These are phyloP conservation scores for Leccinum arenicola DNA, from an alignment of 768 basidiomycete genomes.

Conservation along the genomic window DNA sequence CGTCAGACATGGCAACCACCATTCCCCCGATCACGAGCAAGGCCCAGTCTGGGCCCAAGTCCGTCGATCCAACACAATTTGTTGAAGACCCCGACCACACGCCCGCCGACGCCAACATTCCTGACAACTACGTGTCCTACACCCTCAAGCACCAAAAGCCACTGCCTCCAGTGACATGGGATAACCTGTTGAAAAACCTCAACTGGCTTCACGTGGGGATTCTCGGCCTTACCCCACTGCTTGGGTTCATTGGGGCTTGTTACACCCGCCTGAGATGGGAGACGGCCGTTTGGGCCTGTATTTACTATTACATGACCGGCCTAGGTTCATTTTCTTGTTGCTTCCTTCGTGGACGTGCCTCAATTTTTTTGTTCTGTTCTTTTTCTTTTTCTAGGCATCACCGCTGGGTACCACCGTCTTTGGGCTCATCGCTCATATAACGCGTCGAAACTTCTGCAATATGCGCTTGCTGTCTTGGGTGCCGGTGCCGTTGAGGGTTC, in stretches of 20 bases:
- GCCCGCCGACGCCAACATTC: slow-evolving; percentile 58
- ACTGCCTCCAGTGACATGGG: slow-evolving; percentile 64
- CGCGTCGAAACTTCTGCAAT: slow-evolving; percentile 82
- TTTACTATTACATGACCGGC: slow-evolving; percentile 80
- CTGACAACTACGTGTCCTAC: slow-evolving; percentile 81
- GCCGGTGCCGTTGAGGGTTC: slow-evolving; percentile 95
- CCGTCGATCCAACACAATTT: slow-evolving; percentile 6
- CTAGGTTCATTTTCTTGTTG: slow-evolving; percentile 53
- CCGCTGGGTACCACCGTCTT: slow-evolving; percentile 93
- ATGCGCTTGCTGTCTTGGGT: slow-evolving; percentile 77
- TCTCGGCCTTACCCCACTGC: slow-evolving; percentile 67
- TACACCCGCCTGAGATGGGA: slow-evolving; percentile 66
- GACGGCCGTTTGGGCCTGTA: slow-evolving; percentile 65
- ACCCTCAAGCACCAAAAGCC: slow-evolving; percentile 67
- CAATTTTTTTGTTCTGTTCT: slow-evolving; percentile 24
- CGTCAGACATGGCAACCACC: slow-evolving; percentile 13
- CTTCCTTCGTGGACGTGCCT: not conserved
- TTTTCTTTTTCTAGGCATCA: slow-evolving; percentile 58
- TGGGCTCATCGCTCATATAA: slow-evolving; percentile 98
- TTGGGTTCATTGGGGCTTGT: slow-evolving; percentile 71
- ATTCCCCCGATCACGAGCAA: slow-evolving; percentile 12
- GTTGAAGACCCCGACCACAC: slow-evolving; percentile 28
- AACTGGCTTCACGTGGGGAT: slow-evolving; percentile 77
- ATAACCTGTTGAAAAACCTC: slow-evolving; percentile 57
- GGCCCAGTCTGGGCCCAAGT: not conserved